phyloP scores from a whole-genome alignment of 1,284 basidiomycete species.

The Rhodotorula mucilaginosa region DNA sequence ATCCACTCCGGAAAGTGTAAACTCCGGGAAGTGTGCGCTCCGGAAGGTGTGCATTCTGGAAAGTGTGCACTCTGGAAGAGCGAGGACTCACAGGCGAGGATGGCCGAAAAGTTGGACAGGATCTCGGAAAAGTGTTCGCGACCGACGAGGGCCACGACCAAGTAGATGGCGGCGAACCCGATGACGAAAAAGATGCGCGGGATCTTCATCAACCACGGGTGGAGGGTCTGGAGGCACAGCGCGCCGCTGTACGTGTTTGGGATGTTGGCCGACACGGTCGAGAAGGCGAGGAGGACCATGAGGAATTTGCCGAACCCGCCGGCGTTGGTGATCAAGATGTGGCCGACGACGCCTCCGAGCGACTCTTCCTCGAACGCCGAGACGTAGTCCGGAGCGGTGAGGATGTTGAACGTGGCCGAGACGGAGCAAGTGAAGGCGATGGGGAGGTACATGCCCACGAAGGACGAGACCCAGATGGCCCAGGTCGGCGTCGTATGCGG shows the following conservation, averaged over 20 bases:
- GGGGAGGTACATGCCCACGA: slow-evolving; percentile 60
- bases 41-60: no score
- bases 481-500: slow-evolving; percentile 39
- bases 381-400: slow-evolving; percentile 57
- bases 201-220: slow-evolving; percentile 58
- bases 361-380: slow-evolving; percentile 56
- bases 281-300: slow-evolving; percentile 60
- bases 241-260: slow-evolving; percentile 47
- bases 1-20: no score
- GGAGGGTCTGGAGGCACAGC: slow-evolving; percentile 60
- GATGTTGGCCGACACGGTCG: slow-evolving; percentile 46
- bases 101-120: slow-evolving; percentile 54
- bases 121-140: slow-evolving; percentile 60
- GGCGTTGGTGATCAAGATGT: slow-evolving; percentile 49
- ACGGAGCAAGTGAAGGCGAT: slow-evolving; percentile 59
- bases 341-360: slow-evolving; percentile 53
- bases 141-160: slow-evolving; percentile 62
- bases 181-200: slow-evolving; percentile 64
- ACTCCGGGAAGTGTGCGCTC: no score
- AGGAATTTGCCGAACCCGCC: slow-evolving; percentile 61
- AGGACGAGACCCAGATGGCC: slow-evolving; percentile 51
- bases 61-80: no score
- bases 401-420: slow-evolving; percentile 55
- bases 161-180: slow-evolving; percentile 56
- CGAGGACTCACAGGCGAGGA: not conserved